These are phyloP conservation scores for Jatropha curcas DNA, from an alignment of 345 rosid genomes.

Conservation along the genomic window DNA sequence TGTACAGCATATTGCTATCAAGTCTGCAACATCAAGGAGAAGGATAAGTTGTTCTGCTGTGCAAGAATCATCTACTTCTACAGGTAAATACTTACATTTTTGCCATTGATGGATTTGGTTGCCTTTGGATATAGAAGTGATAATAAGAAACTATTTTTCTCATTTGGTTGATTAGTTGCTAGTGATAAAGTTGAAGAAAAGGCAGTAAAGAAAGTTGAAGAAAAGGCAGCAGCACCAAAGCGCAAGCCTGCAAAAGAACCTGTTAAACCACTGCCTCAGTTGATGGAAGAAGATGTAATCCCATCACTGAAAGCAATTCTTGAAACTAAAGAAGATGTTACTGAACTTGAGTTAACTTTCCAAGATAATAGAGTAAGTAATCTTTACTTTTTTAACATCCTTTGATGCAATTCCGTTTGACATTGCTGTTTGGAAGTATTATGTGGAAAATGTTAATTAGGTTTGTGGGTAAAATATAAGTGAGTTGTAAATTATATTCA, in stretches of 20 bases:
- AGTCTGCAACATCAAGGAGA: conserved; percentile 33
- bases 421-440: too few species aligned
- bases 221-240: conserved; percentile 42
- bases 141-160: too few species aligned
- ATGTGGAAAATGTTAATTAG: too few species aligned
- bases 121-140: not conserved
- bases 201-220: conserved; percentile 42
- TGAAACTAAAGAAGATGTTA: conserved; percentile 64
- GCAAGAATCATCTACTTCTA: conserved; percentile 74
- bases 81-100: conserved; percentile 34
- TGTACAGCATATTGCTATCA: conserved; percentile 43
- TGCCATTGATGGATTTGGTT: not conserved
- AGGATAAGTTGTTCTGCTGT: conserved; percentile 55
- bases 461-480: too few species aligned
- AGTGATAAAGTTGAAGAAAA: conserved; percentile 52
- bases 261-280: conserved; percentile 55
- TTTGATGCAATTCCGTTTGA: too few species aligned
- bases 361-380: conserved; percentile 66
- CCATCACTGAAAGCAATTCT: conserved; percentile 65
- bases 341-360: conserved; percentile 63
- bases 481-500: too few species aligned
- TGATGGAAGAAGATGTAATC: conserved; percentile 94
- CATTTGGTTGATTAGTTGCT: conserved; percentile 38
- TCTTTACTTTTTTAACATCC: too few species aligned
- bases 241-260: conserved; percentile 75